Base-by-base conservation (phyloP, 2,329 filamentous ascomycete species). In the Sarocladium strictum region DNA sequence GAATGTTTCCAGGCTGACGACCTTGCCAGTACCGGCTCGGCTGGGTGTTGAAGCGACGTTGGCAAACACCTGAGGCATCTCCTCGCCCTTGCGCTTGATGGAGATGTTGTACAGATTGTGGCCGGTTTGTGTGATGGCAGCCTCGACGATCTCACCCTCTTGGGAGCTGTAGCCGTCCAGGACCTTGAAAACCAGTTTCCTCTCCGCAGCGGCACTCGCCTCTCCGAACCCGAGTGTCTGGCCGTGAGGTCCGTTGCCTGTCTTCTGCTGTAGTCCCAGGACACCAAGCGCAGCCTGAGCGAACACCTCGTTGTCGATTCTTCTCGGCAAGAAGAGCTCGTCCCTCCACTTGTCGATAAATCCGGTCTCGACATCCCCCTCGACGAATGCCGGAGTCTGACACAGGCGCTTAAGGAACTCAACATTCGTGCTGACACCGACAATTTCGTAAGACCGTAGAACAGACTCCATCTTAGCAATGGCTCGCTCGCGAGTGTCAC, bases 391-490 rank as follows among this genome's bases (percentile, higher is more conserved):
- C 0, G 83, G 80, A 57, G 88, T 91, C 45, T 84, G 80, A 67
- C 91, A 96, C 55, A 97, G 79, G 9, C 85, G 81, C 75, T 97
- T 97, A 56, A 99, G 74, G 65, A 99, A 99, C 69, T 97, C 94
- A 58, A 99, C 92, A 67, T 99, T 99, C 6, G 94, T 99, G 65
- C 89, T 87, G 7, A 95, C 82, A 0, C 94, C 94, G 2, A 93
- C 94, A 11, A 99, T 85, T 70, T 99, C 90, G 66, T 97, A 99
- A 49, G 90, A 81, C 60, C 90, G 86, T 11, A 99, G 75, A 1
- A 94, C 92, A 3, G 85, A 76, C 35, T 85, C 83, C 56, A 99
- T 78, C 69, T 90, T 95, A 56, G 89, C 85, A 51, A 99, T 86
- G 3, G 92, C 90, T 24, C 88, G 86, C 66, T 87, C 81, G 57